Percentiles rank a stretch among this genome's conserved stretches.
Evolutionary conservation across 495 filamentous ascomycete species (phyloP).

Genomic region (Penicillium cataractarum): DNA sequence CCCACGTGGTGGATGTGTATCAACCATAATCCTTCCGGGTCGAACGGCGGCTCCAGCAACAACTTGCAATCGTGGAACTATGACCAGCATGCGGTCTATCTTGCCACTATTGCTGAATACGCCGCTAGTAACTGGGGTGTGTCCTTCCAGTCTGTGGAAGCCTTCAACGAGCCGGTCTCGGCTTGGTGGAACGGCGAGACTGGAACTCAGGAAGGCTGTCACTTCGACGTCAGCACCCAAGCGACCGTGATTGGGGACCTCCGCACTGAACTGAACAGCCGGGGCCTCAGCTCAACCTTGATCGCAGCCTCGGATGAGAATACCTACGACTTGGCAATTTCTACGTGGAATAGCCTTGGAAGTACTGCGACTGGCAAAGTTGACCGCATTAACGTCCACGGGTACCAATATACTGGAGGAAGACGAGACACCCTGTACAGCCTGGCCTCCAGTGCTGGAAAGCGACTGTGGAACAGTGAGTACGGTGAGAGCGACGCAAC

Average conservation of each 20-base stretch:
- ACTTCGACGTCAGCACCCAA: constrained; percentile 14
- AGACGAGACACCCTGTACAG: constrained; percentile 13
- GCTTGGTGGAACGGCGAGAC: constrained; percentile 15
- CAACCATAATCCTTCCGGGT: constrained; percentile 19
- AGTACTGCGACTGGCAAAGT: constrained; percentile 9
- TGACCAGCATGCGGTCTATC: constrained; percentile 21
- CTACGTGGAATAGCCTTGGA: constrained; percentile 16
- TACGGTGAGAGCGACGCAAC: constrained; percentile 19
- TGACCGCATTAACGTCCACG: constrained; percentile 17
- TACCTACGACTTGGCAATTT: constrained; percentile 10
- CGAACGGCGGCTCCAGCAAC: constrained; percentile 10
- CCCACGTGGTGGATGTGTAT: constrained; percentile 20
- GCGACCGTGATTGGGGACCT: constrained; percentile 14
- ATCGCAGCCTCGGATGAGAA: constrained; percentile 20
- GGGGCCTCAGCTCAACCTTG: constrained; percentile 10
- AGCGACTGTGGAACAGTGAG: constrained; percentile 21
- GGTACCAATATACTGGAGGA: constrained; percentile 11
- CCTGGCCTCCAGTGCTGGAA: constrained; percentile 11
- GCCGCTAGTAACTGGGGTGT: constrained; percentile 18
- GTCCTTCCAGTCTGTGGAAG: constrained; percentile 19
- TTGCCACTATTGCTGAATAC: constrained; percentile 18
- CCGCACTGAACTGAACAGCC: constrained; percentile 9
- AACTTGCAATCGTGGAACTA: constrained; percentile 22
- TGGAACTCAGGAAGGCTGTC: constrained; percentile 21
- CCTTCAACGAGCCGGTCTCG: constrained; percentile 20